Percentiles rank a stretch among this genome's conserved stretches.
Conservation (phyloP, 768 basidiomycete genomes). For the Calocera viscosa region DNA sequence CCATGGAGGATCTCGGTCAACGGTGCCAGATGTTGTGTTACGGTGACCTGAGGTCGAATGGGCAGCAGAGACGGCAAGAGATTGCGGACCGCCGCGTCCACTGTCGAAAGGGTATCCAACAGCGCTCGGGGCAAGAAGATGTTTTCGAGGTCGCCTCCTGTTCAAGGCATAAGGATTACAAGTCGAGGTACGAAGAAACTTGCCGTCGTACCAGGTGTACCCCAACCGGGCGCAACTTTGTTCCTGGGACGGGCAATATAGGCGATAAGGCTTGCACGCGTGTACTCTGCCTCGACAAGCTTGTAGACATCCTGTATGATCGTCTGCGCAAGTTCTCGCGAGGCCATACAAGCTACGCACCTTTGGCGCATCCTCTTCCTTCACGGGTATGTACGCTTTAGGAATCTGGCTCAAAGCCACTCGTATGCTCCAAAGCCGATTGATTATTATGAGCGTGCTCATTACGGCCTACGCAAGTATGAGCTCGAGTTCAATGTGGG, state of each 20-base stretch:
- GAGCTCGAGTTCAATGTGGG: not conserved
- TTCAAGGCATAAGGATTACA: not conserved
- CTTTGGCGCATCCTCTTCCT: not conserved
- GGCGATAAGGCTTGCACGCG: not conserved
- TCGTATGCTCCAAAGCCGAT: conserved; percentile 1
- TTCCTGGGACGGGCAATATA: conserved; percentile 3
- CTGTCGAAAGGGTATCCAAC: not conserved
- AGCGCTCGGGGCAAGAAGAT: not conserved
- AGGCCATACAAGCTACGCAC: not conserved
- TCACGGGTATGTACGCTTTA: conserved; percentile 6
- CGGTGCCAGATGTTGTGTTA: not conserved
- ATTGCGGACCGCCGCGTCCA: not conserved
- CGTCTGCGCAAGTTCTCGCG: not conserved
- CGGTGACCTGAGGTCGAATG: not conserved
- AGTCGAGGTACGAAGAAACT: not conserved
- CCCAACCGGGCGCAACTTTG: conserved; percentile 5
- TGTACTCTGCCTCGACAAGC: not conserved
- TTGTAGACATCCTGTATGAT: not conserved
- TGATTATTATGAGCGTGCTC: not conserved
- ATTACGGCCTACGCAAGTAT: not conserved
- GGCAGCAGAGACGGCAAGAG: not conserved
- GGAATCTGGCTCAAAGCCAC: not conserved
- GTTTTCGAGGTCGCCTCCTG: not conserved
- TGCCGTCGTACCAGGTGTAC: not conserved
- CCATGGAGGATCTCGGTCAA: not conserved